Evolutionary conservation across 495 filamentous ascomycete species (phyloP), one percentile per base, ranked within the genome.

Genomic region (Sordaria brevicollis): DNA sequence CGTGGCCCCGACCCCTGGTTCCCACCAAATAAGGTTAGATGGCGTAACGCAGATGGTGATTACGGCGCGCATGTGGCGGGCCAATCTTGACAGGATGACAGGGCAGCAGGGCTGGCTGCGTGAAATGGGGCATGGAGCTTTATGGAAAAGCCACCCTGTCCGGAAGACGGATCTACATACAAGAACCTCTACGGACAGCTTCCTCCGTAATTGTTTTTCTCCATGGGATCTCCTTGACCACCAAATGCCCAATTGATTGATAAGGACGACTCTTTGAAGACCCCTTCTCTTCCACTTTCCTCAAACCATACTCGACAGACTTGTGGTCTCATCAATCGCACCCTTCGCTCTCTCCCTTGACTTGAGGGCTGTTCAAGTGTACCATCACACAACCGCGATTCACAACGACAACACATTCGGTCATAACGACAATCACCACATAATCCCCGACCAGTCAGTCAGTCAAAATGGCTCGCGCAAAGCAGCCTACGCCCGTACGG

Each of bases 381-480:
- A 62, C 11, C 49, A 31, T 62, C 25, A 62, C 49, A 31, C 49
- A 33, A 31, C 6, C 49, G 49, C 49, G 6, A 62, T 15, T 8
- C 49, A 62, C 49, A 31, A 36, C n/a, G n/a, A n/a, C 35, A 36
- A 62, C 13, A 62, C 49, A 29, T 7, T 13, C 49, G 2, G 49
- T 29, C 13, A 1, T 29, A 6, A 62, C 29, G 5, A 62, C 25
- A 0, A 62, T n/a, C n/a, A n/a, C n/a, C 11, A 62, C 49, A 31
- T 15, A 19, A 21, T 13, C 36, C n/a, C n/a, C n/a, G n/a, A n/a
- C n/a, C n/a, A n/a, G n/a, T n/a, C n/a, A n/a, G n/a, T n/a, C n/a
- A n/a, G 66, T 68, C 70, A n/a, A n/a, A n/a, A 93, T 93, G 91
- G 90, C 90, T 71, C 86, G 91, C 72, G 84, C 84, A 69, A 93